A percentile compares a stretch with the other conserved stretches of the same genome.
Evolutionary conservation across 2,329 filamentous ascomycete species (phyloP).

Genomic region (Diplodia corticola): DNA sequence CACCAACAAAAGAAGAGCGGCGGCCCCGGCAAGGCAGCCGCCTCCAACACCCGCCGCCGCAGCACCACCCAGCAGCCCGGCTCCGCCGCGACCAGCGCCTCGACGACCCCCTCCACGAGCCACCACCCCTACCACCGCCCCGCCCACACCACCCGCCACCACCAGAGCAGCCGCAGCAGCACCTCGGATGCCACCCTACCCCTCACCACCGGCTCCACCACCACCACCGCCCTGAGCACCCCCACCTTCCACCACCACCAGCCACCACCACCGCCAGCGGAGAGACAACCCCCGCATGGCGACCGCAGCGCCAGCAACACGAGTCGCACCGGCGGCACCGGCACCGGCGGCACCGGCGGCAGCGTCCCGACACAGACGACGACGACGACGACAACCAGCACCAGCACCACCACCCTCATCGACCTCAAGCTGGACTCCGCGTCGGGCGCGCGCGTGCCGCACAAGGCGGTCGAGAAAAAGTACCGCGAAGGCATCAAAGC

Average conservation of each 20-base stretch:
- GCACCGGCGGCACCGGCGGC: neutral
- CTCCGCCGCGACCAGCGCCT: neutral
- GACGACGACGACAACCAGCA: no score
- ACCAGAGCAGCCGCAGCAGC: neutral
- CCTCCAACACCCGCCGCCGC: neutral
- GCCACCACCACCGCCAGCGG: neutral
- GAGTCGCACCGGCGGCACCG: neutral
- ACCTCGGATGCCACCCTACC: neutral
- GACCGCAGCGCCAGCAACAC: neutral
- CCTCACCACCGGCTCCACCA: neutral
- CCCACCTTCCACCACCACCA: neutral
- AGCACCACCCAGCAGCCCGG: neutral
- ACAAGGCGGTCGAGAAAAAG: conserved; percentile 13
- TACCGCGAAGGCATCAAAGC: conserved; percentile 12
- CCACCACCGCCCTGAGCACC: neutral
- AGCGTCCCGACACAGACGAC: no score
- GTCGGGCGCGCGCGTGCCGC: neutral
- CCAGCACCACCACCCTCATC: neutral
- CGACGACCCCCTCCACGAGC: neutral
- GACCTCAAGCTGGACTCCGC: neutral
- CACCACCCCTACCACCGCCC: neutral
- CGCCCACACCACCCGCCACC: neutral
- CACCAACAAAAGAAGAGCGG: neutral
- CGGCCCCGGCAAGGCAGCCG: neutral
- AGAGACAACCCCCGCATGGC: neutral